These are phyloP conservation scores for Erodium chrysanthum DNA, from an alignment of 441 rosid genomes.

Conservation along the genomic window DNA sequence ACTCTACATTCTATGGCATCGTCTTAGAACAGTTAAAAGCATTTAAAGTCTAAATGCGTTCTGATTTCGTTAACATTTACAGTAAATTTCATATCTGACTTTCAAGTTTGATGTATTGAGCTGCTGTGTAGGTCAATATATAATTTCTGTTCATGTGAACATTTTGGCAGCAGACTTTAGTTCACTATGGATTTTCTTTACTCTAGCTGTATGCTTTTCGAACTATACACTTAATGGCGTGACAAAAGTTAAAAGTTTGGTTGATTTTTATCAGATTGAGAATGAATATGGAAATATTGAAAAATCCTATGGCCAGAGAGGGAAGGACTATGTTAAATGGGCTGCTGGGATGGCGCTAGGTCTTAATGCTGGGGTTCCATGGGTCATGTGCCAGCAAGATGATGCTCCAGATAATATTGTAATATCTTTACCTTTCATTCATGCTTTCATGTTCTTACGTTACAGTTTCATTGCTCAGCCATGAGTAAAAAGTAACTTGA, in stretches of 20 bases:
- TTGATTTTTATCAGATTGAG: conserved; percentile 43
- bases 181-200: not conserved
- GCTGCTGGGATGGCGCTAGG: conserved; percentile 89
- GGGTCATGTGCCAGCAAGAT: conserved; percentile 45
- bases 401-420: conserved; percentile 64
- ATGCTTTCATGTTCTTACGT: conserved; percentile 13
- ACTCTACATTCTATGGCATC: not conserved
- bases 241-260: not conserved
- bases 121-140: not conserved
- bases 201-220: not conserved
- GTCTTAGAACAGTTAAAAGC: not conserved
- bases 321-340: conserved; percentile 71
- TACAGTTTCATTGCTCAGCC: not conserved
- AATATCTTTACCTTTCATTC: not conserved
- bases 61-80: not conserved
- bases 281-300: conserved; percentile 81
- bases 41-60: not conserved
- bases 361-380: conserved; percentile 76
- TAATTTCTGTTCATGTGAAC: not conserved
- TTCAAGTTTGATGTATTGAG: not conserved
- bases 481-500: conserved; percentile 2
- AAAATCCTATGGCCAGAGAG: conserved; percentile 58
- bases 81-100: not conserved
- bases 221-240: not conserved
- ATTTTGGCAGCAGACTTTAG: not conserved